Conservation (phyloP, 140 eudicot genomes). For the Stevia rebaudiana region DNA sequence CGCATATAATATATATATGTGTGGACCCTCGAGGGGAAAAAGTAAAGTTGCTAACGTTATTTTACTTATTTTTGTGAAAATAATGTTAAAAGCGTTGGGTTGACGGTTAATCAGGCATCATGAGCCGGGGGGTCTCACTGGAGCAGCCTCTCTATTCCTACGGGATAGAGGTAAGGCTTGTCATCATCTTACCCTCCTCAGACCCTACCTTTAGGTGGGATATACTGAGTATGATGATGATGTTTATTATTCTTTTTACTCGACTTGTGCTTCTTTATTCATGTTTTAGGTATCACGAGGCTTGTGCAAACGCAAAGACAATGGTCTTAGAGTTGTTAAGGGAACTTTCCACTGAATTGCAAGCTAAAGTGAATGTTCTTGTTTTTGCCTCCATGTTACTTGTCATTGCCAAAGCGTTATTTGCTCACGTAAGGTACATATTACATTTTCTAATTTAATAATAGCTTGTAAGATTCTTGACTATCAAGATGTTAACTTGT, state of each 20-base stretch:
- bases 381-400: slow-evolving; percentile 88
- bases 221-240: too few species aligned
- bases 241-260: not conserved
- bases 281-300: slow-evolving; percentile 70
- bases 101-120: too few species aligned
- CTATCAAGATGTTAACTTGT: not conserved
- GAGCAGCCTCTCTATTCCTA: too few species aligned
- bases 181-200: too few species aligned
- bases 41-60: too few species aligned
- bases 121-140: too few species aligned
- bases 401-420: slow-evolving; percentile 81
- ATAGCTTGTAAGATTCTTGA: not conserved
- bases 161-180: too few species aligned
- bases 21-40: too few species aligned
- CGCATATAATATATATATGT: too few species aligned
- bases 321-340: slow-evolving; percentile 69
- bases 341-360: slow-evolving; percentile 70
- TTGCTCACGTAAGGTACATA: slow-evolving; percentile 75
- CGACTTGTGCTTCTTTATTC: not conserved
- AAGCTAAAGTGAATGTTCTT: slow-evolving; percentile 61
- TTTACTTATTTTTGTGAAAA: too few species aligned
- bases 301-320: slow-evolving; percentile 66
- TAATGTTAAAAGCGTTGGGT: too few species aligned
- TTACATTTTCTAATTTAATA: not conserved
- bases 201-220: too few species aligned